phyloP scores from a whole-genome alignment of 768 basidiomycete species.

The Kwoniella mangroviensis region DNA sequence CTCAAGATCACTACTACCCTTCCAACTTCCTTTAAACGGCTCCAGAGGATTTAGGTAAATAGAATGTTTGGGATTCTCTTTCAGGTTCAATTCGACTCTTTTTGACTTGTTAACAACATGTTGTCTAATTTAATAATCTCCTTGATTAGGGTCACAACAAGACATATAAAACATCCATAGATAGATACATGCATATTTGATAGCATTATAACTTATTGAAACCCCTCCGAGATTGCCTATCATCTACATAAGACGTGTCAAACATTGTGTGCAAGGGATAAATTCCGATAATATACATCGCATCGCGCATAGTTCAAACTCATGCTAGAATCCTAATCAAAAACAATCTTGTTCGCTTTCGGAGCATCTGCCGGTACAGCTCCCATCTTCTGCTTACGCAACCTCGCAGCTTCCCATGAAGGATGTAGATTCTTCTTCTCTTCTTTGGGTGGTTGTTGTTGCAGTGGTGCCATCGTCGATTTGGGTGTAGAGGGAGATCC shows the following conservation, averaged over 20 bases:
- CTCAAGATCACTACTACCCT: constrained; percentile 82
- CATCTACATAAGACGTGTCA: too few relatives aligned
- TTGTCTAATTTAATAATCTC: background rate
- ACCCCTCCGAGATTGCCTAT: too few relatives aligned
- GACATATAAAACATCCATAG: background rate
- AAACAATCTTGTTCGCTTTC: constrained; percentile 82
- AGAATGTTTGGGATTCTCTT: background rate
- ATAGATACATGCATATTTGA: background rate
- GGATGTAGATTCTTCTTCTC: constrained; percentile 72
- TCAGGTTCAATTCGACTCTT: too few relatives aligned
- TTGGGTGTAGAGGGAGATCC: background rate
- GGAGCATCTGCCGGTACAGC: constrained; percentile 64
- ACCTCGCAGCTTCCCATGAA: constrained; percentile 93
- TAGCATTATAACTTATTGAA: too few relatives aligned
- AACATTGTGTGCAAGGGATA: too few relatives aligned
- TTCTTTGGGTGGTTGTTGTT: background rate
- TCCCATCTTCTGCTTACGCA: constrained; percentile 63
- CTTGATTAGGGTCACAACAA: background rate
- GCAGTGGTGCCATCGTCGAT: background rate
- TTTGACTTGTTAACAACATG: background rate
- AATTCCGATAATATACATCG: too few relatives aligned
- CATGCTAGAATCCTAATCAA: constrained; percentile 52
- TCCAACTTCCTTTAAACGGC: constrained; percentile 71
- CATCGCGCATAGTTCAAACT: too few relatives aligned
- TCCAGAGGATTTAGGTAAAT: background rate